Conservation (phyloP, 176 grass and related monocot genomes). For the Otatea glauca region DNA sequence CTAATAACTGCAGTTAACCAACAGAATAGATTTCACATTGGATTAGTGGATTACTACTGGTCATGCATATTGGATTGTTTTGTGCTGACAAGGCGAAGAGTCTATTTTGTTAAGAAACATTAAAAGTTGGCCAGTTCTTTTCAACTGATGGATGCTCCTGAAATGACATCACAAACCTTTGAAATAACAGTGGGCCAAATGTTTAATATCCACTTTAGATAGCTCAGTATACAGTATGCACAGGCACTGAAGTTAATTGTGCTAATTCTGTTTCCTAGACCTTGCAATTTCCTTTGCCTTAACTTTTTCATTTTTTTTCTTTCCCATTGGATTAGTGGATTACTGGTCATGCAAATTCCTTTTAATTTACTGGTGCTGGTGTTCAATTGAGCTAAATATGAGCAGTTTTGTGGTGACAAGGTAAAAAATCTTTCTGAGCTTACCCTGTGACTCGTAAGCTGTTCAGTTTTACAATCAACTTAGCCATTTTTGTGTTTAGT, state of each 20-base stretch:
- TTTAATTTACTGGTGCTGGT: not conserved
- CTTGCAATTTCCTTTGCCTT: not conserved
- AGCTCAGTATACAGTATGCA: not conserved
- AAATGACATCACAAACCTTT: not conserved
- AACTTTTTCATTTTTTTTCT: not conserved
- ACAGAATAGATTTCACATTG: not conserved
- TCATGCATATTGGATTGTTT: no score
- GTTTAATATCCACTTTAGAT: not conserved
- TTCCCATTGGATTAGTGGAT: not conserved
- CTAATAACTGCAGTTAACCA: not conserved
- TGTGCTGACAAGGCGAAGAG: no score
- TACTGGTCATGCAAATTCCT: not conserved
- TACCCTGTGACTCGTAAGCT: not conserved
- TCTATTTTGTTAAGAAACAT: no score
- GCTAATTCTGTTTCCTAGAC: not conserved
- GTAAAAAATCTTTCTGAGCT: not conserved
- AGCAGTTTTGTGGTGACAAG: not conserved
- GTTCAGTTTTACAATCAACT: not conserved
- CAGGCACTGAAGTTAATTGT: not conserved
- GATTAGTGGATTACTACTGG: no score
- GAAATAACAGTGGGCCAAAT: not conserved
- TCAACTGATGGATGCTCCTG: not conserved
- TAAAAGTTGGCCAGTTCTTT: no score
- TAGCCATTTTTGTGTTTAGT: slow-evolving; percentile 6
- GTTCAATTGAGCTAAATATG: not conserved